Base-by-base conservation (phyloP, 805 yeast species). In the Priceomyces melissophilus region DNA sequence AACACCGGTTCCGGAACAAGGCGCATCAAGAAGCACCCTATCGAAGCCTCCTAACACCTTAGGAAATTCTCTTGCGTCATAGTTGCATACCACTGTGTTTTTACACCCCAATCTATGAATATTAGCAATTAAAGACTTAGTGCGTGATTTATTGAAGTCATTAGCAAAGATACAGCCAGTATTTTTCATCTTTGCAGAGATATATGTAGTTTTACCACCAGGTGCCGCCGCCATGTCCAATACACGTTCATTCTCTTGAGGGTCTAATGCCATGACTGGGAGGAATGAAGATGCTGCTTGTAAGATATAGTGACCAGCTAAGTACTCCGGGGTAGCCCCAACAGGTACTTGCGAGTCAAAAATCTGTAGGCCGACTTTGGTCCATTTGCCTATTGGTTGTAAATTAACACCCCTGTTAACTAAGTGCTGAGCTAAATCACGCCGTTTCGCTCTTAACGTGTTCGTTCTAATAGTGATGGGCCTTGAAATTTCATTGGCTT, bases 201-300 rank as follows among this genome's bases (percentile, higher is more conserved):
- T 79, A 61, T 88, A 90, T 2, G 99, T 91, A 14, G 97, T 88
- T 61, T 91, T 91, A 67, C 99, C 99, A 71, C 99, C 99, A 50
- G 99, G 99, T 23, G 99, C 97, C 45, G 99, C 95, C 36, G 99
- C 98, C 99, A 93, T 93, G 69, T 93, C 99, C 48, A 93, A 73
- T 31, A 93, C 76, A 58, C 99, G 84, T 71, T 93, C 99, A 60
- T 86, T 82, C 65, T 89, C 97, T 62, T 89, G 95, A n/a, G 99
- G 99, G 47, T 82, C 91, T 53, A 93, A 71, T 0, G 99, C 99
- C 91, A 93, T 87, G 14, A 90, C 96, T 7, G 99, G 99, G 58
- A 93, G 70, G 67, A 91, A 93, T 8, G 98, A 90, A 4, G 97
- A 90, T 15, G 99, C 99, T 32, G 99, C 99, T 67, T 93, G 99